phyloP scores from a whole-genome alignment of 1,284 basidiomycete genomes.

The Ceratobasidium sp. region DNA sequence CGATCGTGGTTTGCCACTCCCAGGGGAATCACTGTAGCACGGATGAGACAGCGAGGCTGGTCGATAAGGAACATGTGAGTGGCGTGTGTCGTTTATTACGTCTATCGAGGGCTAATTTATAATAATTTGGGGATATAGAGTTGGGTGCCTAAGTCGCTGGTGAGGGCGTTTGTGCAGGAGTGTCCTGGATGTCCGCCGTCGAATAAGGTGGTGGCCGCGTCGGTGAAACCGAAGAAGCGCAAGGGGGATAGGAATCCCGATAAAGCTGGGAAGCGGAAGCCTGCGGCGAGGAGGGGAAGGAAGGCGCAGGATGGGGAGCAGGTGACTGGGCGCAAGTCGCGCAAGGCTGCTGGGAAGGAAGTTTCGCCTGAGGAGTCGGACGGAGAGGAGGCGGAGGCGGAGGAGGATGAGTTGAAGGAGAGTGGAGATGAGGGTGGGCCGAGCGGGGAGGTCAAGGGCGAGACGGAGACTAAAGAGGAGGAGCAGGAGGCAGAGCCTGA shows the following conservation, averaged over 20 bases:
- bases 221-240: slow-evolving; percentile 36
- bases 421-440: slow-evolving; percentile 7
- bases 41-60: slow-evolving; percentile 30
- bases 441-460: not conserved
- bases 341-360: slow-evolving; percentile 20
- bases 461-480: slow-evolving; percentile 25
- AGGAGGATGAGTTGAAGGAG: slow-evolving; percentile 5
- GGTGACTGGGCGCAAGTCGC: not conserved
- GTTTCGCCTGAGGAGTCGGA: slow-evolving; percentile 39
- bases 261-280: slow-evolving; percentile 24
- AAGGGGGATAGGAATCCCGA: slow-evolving; percentile 29
- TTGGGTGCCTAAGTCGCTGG: slow-evolving; percentile 32
- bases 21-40: slow-evolving; percentile 40
- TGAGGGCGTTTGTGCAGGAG: slow-evolving; percentile 39
- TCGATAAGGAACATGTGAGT: slow-evolving; percentile 40
- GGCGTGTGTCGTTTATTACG: not conserved
- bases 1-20: slow-evolving; percentile 44
- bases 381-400: slow-evolving; percentile 4
- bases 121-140: slow-evolving; percentile 17
- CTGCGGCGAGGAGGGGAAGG: slow-evolving; percentile 15
- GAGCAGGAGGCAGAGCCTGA: slow-evolving; percentile 19
- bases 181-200: slow-evolving; percentile 39
- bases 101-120: slow-evolving; percentile 6
- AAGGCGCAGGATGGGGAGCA: slow-evolving; percentile 20
- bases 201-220: slow-evolving; percentile 22